Evolutionary conservation across 2,329 filamentous ascomycete species (phyloP), one percentile per base, ranked within the genome.

Genomic region (Clonostachys byssicola): DNA sequence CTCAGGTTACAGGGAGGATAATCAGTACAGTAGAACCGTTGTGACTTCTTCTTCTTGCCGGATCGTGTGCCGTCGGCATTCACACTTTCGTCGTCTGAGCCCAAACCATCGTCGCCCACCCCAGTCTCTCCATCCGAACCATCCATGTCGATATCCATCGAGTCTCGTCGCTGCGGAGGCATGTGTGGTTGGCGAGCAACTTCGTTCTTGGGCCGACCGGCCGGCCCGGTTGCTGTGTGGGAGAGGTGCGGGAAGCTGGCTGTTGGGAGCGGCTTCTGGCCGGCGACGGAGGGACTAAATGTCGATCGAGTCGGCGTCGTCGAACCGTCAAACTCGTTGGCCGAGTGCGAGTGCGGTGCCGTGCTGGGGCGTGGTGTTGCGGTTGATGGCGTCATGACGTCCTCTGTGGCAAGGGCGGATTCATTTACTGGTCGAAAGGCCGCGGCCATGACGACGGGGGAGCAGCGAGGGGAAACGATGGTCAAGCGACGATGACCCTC

Each of bases 1-100:
- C 91, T 96, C 49, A 99, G 67, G 59, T 86, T 92, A 67, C 94
- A 99, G 5, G 92, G 92, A 23, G 92, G 92, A 57, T 90, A 97
- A 34, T 96, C 91, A 5, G 88, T 95, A 70, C 94, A 99, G 67
- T 92, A 96, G 67, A 99, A 99, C 42, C 90, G 83, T 65, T 96
- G 91, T 1, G 91, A 90, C 67, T 96, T 96, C 72, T 96, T 96
- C 79, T 96, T 97, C 71, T 95, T 95, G 45, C 80, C 85, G 9
- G 88, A 86, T 52, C 86, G 81, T n/a, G 75, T 73, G 40, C 82
- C 73, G 60, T 86, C 83, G 12, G 77, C 81, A 48, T 78, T 78
- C 18, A 85, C 74, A 55, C 78, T 83, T 36, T 80, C 85, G 43
- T 80, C 80, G 51, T 89, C 88, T 2, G 50, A 52, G n/a, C 44